These are phyloP conservation scores for Pyrus bretschneideri DNA, from an alignment of 306 rosid species.

Conservation along the genomic window DNA sequence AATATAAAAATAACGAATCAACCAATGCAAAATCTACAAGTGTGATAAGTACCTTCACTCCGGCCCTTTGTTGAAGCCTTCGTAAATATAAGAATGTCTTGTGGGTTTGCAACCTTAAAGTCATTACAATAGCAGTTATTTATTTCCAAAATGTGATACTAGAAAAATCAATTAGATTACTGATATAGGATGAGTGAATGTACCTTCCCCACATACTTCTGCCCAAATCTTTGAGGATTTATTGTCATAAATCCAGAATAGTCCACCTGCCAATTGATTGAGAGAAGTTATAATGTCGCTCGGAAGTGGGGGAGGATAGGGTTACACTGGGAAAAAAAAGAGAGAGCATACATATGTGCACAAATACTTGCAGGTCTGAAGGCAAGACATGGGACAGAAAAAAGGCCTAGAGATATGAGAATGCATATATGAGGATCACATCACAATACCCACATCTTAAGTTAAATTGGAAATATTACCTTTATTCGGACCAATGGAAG, in stretches of 20 bases:
- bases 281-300: neutral
- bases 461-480: slow-evolving; percentile 37
- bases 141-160: slow-evolving; percentile 21
- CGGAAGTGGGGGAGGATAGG: neutral
- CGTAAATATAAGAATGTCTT: slow-evolving; percentile 94
- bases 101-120: slow-evolving; percentile 93
- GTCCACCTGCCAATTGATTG: slow-evolving; percentile 68
- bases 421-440: neutral
- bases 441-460: neutral
- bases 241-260: slow-evolving; percentile 98
- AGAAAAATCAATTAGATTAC: slow-evolving; percentile 19
- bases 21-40: neutral
- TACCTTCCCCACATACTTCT: slow-evolving; percentile 99
- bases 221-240: slow-evolving; percentile 98
- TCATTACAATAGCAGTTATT: slow-evolving; percentile 12
- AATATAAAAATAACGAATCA: neutral
- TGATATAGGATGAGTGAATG: slow-evolving; percentile 20
- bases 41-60: slow-evolving; percentile 42
- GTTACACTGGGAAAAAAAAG: neutral
- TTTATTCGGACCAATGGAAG: slow-evolving; percentile 90
- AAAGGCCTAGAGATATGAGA: neutral
- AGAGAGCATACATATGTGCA: neutral
- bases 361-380: neutral
- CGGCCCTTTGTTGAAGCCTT: slow-evolving; percentile 73
- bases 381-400: neutral